Conservation (phyloP, 331 rosid genomes). For the Quercus tomentella region DNA sequence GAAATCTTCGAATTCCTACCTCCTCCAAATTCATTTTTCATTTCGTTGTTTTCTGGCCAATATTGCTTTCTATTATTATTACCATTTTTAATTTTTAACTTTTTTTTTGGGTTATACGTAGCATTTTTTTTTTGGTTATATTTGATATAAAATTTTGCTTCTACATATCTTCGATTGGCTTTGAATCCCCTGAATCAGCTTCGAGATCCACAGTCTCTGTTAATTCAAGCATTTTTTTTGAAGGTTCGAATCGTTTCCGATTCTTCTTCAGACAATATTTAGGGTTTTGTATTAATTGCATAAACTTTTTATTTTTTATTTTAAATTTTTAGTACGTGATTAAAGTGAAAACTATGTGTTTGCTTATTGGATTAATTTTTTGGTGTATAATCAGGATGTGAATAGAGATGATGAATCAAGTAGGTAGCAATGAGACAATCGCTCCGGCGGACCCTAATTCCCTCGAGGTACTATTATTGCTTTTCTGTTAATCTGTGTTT, state of each 20-base stretch:
- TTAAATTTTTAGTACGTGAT: not conserved
- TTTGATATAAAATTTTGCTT: not conserved
- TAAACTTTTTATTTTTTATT: not conserved
- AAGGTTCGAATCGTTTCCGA: constrained; percentile 39
- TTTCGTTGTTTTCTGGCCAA: not conserved
- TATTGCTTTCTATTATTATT: not conserved
- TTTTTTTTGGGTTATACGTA: not conserved
- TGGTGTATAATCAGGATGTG: constrained; percentile 41
- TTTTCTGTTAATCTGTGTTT: not conserved
- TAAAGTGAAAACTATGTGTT: not conserved
- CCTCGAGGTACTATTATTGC: constrained; percentile 52
- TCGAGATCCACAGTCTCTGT: not conserved
- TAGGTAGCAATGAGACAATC: constrained; percentile 71
- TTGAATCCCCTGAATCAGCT: constrained; percentile 19
- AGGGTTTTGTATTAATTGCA: constrained; percentile 49
- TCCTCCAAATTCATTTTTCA: constrained; percentile 4
- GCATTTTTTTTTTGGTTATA: not conserved
- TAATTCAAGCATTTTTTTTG: constrained; percentile 11
- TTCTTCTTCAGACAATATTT: constrained; percentile 23
- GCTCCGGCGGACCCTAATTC: constrained; percentile 49
- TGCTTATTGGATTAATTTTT: not conserved
- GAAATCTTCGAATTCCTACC: not conserved
- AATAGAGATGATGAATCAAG: constrained; percentile 65
- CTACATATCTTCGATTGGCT: constrained; percentile 17
- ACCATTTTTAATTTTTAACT: not conserved